These are phyloP conservation scores for Colletotrichum chrysophilum DNA, from an alignment of 2,329 filamentous ascomycete species.

Conservation along the genomic window DNA sequence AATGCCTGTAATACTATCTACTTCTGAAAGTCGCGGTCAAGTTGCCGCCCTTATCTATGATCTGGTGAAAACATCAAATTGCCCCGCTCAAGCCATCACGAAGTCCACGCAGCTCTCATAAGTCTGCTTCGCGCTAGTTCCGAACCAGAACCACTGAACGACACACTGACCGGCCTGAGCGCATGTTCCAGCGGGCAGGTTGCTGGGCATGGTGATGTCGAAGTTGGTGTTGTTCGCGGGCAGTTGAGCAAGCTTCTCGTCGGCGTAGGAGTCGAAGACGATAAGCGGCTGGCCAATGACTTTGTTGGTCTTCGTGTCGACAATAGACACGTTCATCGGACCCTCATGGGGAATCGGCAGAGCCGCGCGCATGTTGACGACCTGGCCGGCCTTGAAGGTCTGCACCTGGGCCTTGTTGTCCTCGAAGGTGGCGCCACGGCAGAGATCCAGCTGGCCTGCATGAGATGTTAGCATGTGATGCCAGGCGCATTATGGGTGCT, in stretches of 20 bases:
- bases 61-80: neutral
- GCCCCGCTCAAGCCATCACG: slow-evolving; percentile 2
- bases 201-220: slow-evolving; percentile 40
- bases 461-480: neutral
- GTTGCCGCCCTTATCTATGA: neutral
- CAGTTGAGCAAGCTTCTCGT: slow-evolving; percentile 40
- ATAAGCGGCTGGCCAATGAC: slow-evolving; percentile 59
- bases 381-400: slow-evolving; percentile 46
- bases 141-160: slow-evolving; percentile 52
- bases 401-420: slow-evolving; percentile 50
- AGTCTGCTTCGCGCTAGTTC: slow-evolving; percentile 39
- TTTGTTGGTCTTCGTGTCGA: slow-evolving; percentile 56
- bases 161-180: slow-evolving; percentile 36
- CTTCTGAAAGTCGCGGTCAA: neutral
- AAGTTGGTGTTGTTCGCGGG: slow-evolving; percentile 50
- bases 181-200: slow-evolving; percentile 32
- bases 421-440: slow-evolving; percentile 50
- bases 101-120: slow-evolving; percentile 46
- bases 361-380: slow-evolving; percentile 43
- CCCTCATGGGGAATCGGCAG: slow-evolving; percentile 52
- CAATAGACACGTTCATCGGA: slow-evolving; percentile 60
- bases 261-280: slow-evolving; percentile 60
- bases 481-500: neutral
- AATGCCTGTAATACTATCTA: neutral
- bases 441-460: slow-evolving; percentile 42